Percentiles rank a stretch among this genome's conserved stretches.
Conservation (phyloP, 73 alveolate species). For the Blepharisma stoltei region DNA sequence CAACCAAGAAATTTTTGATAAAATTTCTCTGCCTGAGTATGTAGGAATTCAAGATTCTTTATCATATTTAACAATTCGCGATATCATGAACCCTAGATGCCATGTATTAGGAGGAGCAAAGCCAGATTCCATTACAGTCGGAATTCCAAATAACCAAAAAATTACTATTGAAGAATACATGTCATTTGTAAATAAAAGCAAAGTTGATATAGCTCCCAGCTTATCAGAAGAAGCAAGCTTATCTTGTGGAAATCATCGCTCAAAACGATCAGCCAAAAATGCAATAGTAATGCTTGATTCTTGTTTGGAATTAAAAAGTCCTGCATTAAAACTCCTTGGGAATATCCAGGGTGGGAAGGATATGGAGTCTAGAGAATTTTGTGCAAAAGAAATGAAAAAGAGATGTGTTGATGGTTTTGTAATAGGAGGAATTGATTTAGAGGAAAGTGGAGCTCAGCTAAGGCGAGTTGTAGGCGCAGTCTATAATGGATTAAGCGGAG, state of each 20-base stretch:
- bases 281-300: neutral
- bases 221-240: constrained; percentile 9
- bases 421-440: constrained; percentile 1
- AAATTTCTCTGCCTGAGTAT: constrained; percentile 7
- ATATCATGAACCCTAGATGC: neutral
- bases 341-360: constrained; percentile 24
- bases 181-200: neutral
- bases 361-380: neutral
- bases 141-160: constrained; percentile 10
- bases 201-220: neutral
- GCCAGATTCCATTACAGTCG: neutral
- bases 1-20: neutral
- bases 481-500: neutral
- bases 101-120: constrained; percentile 10
- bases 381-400: constrained; percentile 15
- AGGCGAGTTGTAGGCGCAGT: neutral
- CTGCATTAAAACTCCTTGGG: constrained; percentile 4
- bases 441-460: neutral
- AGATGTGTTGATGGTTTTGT: neutral
- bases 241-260: neutral
- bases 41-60: neutral
- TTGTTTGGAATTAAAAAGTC: neutral
- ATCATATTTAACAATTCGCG: neutral
- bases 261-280: constrained; percentile 12
- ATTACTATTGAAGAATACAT: neutral